A percentile compares a stretch with the other conserved stretches of the same genome.
Conservation (phyloP, 345 rosid species). For the Raphanus sativus region DNA sequence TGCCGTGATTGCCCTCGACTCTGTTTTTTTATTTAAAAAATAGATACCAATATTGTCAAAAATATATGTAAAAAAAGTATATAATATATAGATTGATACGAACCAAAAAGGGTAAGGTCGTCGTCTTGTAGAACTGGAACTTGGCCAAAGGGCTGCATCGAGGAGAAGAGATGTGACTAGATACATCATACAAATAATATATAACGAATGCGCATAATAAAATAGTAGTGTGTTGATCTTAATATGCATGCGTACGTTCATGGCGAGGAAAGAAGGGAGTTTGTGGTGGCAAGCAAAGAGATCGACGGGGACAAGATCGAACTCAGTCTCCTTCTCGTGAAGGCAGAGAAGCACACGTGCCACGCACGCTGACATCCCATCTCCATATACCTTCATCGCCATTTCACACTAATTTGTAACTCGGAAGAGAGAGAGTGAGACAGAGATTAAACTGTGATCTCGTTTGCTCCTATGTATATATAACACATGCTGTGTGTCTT, state of each 20-base stretch:
- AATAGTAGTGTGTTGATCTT: not conserved
- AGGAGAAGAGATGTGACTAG: not conserved
- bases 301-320: constrained; percentile 66
- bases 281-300: constrained; percentile 70
- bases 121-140: constrained; percentile 84
- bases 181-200: not conserved
- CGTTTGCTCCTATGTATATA: not conserved
- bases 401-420: constrained; percentile 27
- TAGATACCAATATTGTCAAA: not conserved
- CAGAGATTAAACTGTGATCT: not conserved
- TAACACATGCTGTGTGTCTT: not conserved
- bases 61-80: not conserved
- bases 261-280: constrained; percentile 57
- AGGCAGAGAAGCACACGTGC: constrained; percentile 63
- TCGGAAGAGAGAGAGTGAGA: not conserved
- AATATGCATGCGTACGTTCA: constrained; percentile 44
- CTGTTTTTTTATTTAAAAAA: constrained; percentile 48
- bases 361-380: constrained; percentile 69
- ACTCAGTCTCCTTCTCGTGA: constrained; percentile 66
- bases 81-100: not conserved
- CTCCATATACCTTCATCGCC: constrained; percentile 68
- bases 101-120: constrained; percentile 75
- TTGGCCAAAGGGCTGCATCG: constrained; percentile 77
- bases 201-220: not conserved
- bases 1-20: constrained; percentile 74